Base-by-base conservation (phyloP, 352 stramenopile species). In the Albugo laibachii region DNA sequence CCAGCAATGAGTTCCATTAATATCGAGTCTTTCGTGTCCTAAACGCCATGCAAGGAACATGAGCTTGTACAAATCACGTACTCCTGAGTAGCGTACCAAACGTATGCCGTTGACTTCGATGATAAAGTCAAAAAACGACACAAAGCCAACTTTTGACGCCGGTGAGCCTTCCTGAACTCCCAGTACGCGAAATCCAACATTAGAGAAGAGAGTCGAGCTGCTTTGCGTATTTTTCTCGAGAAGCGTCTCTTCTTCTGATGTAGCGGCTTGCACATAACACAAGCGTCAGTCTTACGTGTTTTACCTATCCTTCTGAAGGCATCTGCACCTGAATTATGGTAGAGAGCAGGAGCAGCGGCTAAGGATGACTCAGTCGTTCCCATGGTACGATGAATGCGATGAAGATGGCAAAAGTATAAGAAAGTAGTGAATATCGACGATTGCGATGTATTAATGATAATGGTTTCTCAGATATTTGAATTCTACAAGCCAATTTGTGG, bases 111-210 rank as follows among this genome's bases (percentile, higher is more conserved):
- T 95, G 42, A 80, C 87, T 20, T 87, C 87, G 15, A 98, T 73
- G 50, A 98, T 94, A 64, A 98, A 98, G 68, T 98, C 94, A 50
- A 98, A 96, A 62, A 98, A 98, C 51, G 70, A 92, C 31, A 98
- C 92, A 35, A 98, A 86, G 39, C 93, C 92, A 16, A 88, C 91
- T 15, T 65, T 58, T 14, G 75, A 74, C 10, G 93, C 91, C 1
- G 94, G 94, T 38, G 77, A 95, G 51, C 95, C 73, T 34, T 95
- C 85, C 68, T 98, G 93, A 37, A 98, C 96, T 18, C 92, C 93
- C 24, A 98, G 56, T 21, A 98, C 88, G 34, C 94, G 84, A 62
- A 97, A 98, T 36, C 92, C 94, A 43, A 31, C 24, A 31, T 31
- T 31, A 31, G 8, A 31, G 24, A 8, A 31, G 24, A 31, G 24